These are phyloP conservation scores for Nissolia schottii DNA, from an alignment of 306 rosid species.

Conservation along the genomic window DNA sequence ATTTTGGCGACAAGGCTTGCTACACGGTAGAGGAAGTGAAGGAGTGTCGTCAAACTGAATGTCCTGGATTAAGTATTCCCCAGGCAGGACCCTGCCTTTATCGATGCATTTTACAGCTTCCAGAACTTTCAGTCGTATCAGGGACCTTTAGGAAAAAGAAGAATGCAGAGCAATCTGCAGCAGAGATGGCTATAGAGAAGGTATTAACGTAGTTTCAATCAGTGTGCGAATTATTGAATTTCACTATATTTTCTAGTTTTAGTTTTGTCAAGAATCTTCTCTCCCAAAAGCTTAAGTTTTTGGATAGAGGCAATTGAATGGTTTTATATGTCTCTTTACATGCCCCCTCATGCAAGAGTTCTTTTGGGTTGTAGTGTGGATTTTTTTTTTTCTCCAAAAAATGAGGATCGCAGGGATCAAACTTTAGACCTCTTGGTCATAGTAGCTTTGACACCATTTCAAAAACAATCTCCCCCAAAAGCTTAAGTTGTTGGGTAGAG, in stretches of 20 bases:
- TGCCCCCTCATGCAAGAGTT: too few species aligned
- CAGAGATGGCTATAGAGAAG: conserved; percentile 81
- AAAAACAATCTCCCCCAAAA: too few species aligned
- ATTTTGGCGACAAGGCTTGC: conserved; percentile 53
- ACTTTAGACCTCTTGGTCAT: too few species aligned
- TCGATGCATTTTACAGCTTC: conserved; percentile 82
- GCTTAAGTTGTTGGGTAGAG: too few species aligned
- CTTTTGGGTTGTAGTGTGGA: too few species aligned
- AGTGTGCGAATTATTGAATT: conserved; percentile 5
- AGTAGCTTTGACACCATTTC: too few species aligned
- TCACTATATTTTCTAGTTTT: background rate
- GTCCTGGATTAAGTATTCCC: conserved; percentile 67
- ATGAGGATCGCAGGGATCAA: too few species aligned
- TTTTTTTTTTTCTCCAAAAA: too few species aligned
- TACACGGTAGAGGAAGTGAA: conserved; percentile 70
- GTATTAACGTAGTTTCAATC: conserved; percentile 36
- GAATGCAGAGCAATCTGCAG: conserved; percentile 95
- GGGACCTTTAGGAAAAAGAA: conserved; percentile 75
- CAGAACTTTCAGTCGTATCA: conserved; percentile 63
- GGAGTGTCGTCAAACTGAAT: conserved; percentile 51
- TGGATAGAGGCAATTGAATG: too few species aligned
- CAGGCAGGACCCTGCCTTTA: conserved; percentile 60
- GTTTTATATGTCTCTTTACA: too few species aligned
- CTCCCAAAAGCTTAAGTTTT: too few species aligned
- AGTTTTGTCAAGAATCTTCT: background rate